Base-by-base conservation (phyloP, 495 filamentous ascomycete species). In the Geoglossum glabrum region DNA sequence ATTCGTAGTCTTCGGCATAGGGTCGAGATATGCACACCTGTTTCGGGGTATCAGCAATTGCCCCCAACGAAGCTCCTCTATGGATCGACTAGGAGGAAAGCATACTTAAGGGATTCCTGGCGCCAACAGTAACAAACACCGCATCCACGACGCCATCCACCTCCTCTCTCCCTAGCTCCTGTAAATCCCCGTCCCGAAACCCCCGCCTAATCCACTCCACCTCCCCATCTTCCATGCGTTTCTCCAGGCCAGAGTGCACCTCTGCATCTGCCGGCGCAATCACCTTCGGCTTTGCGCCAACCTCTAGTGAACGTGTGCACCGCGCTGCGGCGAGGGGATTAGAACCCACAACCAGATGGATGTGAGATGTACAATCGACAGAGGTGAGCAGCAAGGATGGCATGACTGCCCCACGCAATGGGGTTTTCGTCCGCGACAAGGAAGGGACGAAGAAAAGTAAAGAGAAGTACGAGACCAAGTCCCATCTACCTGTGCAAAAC, bases 281-380 rank as follows among this genome's bases (percentile, higher is more conserved):
- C n/a, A 97, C 69, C 31, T 87, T 82, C 0, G 93, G 87, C 59
- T 74, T 81, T 61, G 93, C 92, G 67, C 90, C 92, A n/a, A 84
- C 82, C 59, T 86, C 80, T 19, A 95, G 65, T 17, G 87, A 92
- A 62, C 85, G 87, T 21, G 78, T 69, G 66, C 85, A 89, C 55
- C 92, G 79, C 15, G 87, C 79, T 45, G 85, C 83, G 31, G 93
- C 93, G 33, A 98, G 75, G 47, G 92, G 81, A 67, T 86, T 90
- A 33, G 84, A 79, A 34, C 93, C 92, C 54, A 96, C 65, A 50
- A 98, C 82, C 40, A 98, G 72, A 68, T 97, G 92, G 54, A 90
- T 70, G 62, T 95, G 88, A 1, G 75, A 77, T 0, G 79, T 76
- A 49, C 76, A 83, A 64, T 95, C 81, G 59, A 82, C 74, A 9